A percentile compares a stretch with the other conserved stretches of the same genome.
phyloP scores from a whole-genome alignment of 1,284 basidiomycete genomes.

The Coniophora puteana region DNA sequence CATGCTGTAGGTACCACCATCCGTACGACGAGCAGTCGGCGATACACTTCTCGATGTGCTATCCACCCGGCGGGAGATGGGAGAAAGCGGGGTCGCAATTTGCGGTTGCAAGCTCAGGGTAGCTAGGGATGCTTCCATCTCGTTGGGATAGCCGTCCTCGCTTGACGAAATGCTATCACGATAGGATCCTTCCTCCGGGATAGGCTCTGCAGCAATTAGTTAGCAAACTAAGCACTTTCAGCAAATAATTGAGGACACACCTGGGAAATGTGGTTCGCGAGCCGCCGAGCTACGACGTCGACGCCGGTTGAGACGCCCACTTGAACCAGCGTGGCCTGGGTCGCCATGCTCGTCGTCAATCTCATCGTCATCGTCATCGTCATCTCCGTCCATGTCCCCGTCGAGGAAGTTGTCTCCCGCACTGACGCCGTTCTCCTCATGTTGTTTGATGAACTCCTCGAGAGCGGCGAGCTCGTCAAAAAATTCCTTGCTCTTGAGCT shows the following conservation, averaged over 20 bases:
- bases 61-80: conserved; percentile 17
- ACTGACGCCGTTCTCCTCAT: conserved; percentile 65
- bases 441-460: conserved; percentile 60
- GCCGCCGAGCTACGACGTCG: conserved; percentile 37
- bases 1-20: conserved; percentile 23
- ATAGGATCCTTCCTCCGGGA: conserved; percentile 18
- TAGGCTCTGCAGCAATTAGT: conserved; percentile 16
- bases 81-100: conserved; percentile 7
- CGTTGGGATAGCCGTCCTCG: conserved; percentile 38
- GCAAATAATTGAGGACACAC: conserved; percentile 12
- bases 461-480: conserved; percentile 59
- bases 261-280: conserved; percentile 21
- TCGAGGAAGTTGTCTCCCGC: conserved; percentile 42
- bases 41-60: too few relatives aligned
- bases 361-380: conserved; percentile 67
- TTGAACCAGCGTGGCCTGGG: conserved; percentile 68
- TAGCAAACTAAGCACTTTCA: conserved; percentile 11
- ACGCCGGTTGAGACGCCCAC: too few relatives aligned
- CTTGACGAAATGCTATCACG: conserved; percentile 53
- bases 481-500: conserved; percentile 71
- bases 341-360: conserved; percentile 54
- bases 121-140: conserved; percentile 38
- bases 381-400: conserved; percentile 60
- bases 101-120: conserved; percentile 30
- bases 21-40: too few relatives aligned